phyloP scores from a whole-genome alignment of 1,284 basidiomycete species.

The Cutaneotrichosporon sp. region DNA sequence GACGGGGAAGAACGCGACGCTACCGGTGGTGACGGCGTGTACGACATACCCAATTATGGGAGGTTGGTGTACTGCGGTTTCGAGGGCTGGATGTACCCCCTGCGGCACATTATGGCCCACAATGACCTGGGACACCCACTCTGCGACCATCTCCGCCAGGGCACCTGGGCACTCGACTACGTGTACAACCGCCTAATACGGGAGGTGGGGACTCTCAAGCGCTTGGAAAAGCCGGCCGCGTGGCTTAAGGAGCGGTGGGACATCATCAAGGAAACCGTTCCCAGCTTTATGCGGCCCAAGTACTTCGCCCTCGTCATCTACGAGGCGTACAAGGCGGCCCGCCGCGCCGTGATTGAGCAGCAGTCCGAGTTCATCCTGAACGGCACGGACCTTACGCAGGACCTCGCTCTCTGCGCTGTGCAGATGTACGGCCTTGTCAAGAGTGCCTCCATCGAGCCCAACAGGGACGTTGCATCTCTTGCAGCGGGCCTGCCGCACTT shows the following conservation, averaged over 20 bases:
- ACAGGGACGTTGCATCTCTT: constrained; percentile 65
- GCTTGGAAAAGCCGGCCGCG: constrained; percentile 61
- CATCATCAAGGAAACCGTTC: constrained; percentile 64
- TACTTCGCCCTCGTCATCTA: constrained; percentile 87
- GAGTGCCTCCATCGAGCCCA: constrained; percentile 72
- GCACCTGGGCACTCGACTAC: constrained; percentile 87
- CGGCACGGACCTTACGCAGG: constrained; percentile 83
- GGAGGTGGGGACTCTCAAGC: constrained; percentile 53
- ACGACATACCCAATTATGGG: constrained; percentile 69
- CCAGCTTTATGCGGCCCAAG: constrained; percentile 84
- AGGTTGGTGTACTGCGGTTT: constrained; percentile 80
- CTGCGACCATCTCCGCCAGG: constrained; percentile 76
- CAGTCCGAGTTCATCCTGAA: constrained; percentile 75
- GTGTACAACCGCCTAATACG: constrained; percentile 62
- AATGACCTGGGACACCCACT: constrained; percentile 90
- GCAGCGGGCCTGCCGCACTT: constrained; percentile 96
- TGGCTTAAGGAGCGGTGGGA: constrained; percentile 85
- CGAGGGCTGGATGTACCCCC: constrained; percentile 90
- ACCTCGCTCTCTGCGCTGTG: constrained; percentile 75
- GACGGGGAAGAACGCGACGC: constrained; percentile 88
- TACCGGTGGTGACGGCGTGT: constrained; percentile 64
- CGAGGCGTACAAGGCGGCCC: constrained; percentile 82
- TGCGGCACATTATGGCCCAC: constrained; percentile 71
- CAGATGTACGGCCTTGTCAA: constrained; percentile 89
- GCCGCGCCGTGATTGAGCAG: constrained; percentile 73